A percentile compares a stretch with the other conserved stretches of the same genome.
Conservation (phyloP, 768 basidiomycete genomes). For the Suillus placidus region DNA sequence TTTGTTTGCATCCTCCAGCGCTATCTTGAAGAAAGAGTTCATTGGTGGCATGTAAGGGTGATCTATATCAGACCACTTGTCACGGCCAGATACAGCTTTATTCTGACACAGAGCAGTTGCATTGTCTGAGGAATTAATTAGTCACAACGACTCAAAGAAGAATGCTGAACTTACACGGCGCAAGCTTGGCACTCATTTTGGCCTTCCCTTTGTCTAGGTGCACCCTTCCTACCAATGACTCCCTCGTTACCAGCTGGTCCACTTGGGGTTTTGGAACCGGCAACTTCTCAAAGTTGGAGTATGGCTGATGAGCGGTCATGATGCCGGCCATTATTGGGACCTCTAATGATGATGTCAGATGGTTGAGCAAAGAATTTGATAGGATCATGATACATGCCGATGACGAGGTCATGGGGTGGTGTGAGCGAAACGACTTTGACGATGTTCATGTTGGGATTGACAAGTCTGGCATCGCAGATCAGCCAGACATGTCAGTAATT, state of each 20-base stretch:
- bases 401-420: neutral
- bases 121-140: neutral
- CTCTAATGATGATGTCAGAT: neutral
- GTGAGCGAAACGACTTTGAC: neutral
- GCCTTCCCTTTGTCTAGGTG: neutral
- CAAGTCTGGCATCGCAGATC: neutral
- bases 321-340: neutral
- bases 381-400: neutral
- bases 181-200: neutral
- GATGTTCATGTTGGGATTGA: neutral
- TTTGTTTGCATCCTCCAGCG: neutral
- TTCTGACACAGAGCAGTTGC: neutral
- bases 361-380: neutral
- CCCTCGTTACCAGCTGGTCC: neutral
- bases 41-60: conserved; percentile 1
- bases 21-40: neutral
- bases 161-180: neutral
- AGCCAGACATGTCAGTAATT: neutral
- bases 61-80: conserved; percentile 6
- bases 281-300: neutral
- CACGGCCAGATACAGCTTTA: neutral
- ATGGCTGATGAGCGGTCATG: neutral
- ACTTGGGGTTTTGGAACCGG: neutral
- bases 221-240: neutral
- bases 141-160: neutral